These are phyloP conservation scores for Alternaria panax DNA, from an alignment of 2,329 filamentous ascomycete species.

Conservation along the genomic window DNA sequence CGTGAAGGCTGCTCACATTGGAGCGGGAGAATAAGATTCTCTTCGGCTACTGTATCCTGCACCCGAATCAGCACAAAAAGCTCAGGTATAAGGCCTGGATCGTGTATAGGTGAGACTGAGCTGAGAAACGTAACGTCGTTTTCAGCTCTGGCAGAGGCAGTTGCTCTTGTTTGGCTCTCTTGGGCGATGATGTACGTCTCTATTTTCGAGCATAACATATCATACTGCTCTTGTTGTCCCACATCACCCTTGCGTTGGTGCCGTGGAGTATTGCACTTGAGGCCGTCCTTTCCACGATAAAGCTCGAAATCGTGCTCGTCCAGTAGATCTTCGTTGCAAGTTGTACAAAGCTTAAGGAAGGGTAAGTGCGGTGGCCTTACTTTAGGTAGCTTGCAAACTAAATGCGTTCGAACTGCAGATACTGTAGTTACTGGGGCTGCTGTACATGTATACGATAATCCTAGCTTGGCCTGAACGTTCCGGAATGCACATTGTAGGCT, in stretches of 20 bases:
- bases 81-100: neutral
- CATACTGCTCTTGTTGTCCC: slow-evolving; percentile 2
- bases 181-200: neutral
- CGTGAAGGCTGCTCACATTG: no score
- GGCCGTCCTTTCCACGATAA: neutral
- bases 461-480: neutral
- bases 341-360: slow-evolving; percentile 18
- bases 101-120: neutral
- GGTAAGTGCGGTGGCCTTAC: slow-evolving; percentile 6
- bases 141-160: neutral
- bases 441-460: neutral
- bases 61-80: neutral
- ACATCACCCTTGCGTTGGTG: neutral
- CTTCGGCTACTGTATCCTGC: neutral
- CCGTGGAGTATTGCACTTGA: slow-evolving; percentile 1
- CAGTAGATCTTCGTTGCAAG: slow-evolving; percentile 20
- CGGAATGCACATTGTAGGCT: neutral
- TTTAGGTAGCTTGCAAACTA: neutral
- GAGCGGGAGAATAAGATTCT: neutral
- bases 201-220: neutral
- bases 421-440: neutral
- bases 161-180: neutral
- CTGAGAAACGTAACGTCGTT: neutral
- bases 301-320: slow-evolving; percentile 6
- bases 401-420: slow-evolving; percentile 18